These are phyloP conservation scores for Carex myosuroides DNA, from an alignment of 176 grass and related monocot species.

Conservation along the genomic window DNA sequence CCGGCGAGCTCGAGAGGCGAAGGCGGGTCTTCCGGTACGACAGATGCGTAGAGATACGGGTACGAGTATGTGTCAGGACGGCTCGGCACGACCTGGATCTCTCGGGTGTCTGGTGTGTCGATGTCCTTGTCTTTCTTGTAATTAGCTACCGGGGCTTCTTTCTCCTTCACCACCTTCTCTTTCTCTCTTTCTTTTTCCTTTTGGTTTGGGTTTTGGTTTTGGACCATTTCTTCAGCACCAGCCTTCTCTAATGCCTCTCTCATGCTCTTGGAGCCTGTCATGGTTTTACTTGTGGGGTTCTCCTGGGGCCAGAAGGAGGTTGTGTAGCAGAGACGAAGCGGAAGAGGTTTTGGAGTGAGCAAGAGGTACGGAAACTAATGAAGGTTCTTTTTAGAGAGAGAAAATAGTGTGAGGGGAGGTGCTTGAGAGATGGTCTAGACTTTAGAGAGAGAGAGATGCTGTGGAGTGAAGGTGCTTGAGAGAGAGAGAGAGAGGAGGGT, in stretches of 20 bases:
- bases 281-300: background rate
- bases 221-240: constrained; percentile 26
- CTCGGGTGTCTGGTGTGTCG: constrained; percentile 40
- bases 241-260: constrained; percentile 73
- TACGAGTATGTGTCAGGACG: constrained; percentile 38
- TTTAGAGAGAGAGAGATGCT: background rate
- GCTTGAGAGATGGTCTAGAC: background rate
- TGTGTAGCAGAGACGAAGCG: background rate
- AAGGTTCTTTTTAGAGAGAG: background rate
- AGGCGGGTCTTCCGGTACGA: constrained; percentile 60
- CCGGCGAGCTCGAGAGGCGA: constrained; percentile 55
- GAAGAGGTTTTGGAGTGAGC: background rate
- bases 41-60: constrained; percentile 28
- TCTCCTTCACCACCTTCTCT: constrained; percentile 19
- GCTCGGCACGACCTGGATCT: constrained; percentile 70
- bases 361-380: background rate
- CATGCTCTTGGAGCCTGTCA: constrained; percentile 60
- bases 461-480: background rate
- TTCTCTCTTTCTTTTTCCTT: constrained; percentile 3
- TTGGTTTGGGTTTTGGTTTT: background rate
- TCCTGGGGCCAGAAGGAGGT: background rate
- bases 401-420: background rate
- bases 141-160: background rate
- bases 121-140: background rate
- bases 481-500: background rate